A percentile compares a stretch with the other conserved stretches of the same genome.
phyloP scores from a whole-genome alignment of 2,329 filamentous ascomycete species.

The Fusarium temperatum region DNA sequence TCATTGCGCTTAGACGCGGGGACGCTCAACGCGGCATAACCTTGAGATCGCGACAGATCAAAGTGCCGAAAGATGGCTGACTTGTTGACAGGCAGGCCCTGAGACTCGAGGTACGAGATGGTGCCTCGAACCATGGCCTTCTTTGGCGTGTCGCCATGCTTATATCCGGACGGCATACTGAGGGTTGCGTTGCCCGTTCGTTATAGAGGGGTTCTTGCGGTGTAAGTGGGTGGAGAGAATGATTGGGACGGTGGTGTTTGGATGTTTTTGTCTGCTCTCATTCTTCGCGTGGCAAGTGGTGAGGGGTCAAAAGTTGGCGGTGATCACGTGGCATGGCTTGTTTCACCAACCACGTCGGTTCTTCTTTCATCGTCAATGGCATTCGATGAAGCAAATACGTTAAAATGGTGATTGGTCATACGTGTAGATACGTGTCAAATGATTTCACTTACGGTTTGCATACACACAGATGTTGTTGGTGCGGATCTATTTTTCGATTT shows the following conservation, averaged over 20 bases:
- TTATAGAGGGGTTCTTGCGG: conserved; percentile 11
- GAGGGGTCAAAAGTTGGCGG: conserved; percentile 34
- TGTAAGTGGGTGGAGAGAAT: conserved; percentile 41
- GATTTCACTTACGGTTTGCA: background rate
- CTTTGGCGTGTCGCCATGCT: conserved; percentile 50
- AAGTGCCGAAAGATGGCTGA: conserved; percentile 53
- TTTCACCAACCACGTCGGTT: background rate
- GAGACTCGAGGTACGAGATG: conserved; percentile 52
- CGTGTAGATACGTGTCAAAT: background rate
- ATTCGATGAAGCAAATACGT: background rate
- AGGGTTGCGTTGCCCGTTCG: conserved; percentile 5
- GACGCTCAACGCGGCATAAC: conserved; percentile 49
- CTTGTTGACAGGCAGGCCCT: conserved; percentile 52
- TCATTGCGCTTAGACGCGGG: conserved; percentile 48
- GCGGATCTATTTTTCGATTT: too few species aligned
- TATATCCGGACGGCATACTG: conserved; percentile 47
- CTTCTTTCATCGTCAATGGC: background rate
- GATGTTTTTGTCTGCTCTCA: conserved; percentile 47
- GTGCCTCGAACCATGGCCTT: conserved; percentile 52
- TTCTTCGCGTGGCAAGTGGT: conserved; percentile 5
- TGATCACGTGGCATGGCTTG: conserved; percentile 34
- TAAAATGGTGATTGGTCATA: background rate
- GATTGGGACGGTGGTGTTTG: conserved; percentile 42
- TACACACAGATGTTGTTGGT: background rate
- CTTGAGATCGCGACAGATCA: conserved; percentile 50